A percentile compares a stretch with the other conserved stretches of the same genome.
These are phyloP conservation scores for Wickerhamomyces xylosicus DNA, from an alignment of 805 yeast genomes.

Conservation along the genomic window DNA sequence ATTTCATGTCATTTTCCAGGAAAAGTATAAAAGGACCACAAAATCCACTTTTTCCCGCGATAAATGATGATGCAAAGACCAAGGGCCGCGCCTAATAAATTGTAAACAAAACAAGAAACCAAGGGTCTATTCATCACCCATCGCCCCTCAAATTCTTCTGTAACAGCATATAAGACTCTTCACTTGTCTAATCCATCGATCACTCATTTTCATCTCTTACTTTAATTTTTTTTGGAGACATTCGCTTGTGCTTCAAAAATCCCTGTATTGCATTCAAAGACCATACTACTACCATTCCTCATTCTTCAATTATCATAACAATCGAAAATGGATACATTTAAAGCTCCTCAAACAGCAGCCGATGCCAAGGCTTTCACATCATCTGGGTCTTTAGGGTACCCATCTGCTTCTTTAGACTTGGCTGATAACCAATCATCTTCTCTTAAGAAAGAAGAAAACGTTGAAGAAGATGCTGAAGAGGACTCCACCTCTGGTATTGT, in stretches of 20 bases:
- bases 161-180: background rate
- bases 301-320: background rate
- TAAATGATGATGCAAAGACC: background rate
- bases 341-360: slow-evolving; percentile 19
- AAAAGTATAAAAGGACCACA: slow-evolving; percentile 7
- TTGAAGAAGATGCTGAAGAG: slow-evolving; percentile 32
- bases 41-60: slow-evolving; percentile 7
- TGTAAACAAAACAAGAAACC: background rate
- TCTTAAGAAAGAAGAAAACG: slow-evolving; percentile 3
- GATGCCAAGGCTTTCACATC: slow-evolving; percentile 21
- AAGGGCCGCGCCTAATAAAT: background rate
- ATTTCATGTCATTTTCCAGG: background rate
- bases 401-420: slow-evolving; percentile 19
- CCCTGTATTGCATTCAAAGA: background rate
- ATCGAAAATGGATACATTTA: slow-evolving; percentile 17
- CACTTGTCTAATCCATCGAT: background rate
- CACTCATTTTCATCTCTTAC: background rate
- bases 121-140: background rate
- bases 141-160: background rate
- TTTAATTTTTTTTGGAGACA: background rate
- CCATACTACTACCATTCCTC: background rate
- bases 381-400: slow-evolving; percentile 18
- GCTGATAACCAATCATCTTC: slow-evolving; percentile 12
- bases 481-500: slow-evolving; percentile 90
- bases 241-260: background rate